phyloP scores from a whole-genome alignment of 345 rosid species.

The Raphanus raphanistrum region DNA sequence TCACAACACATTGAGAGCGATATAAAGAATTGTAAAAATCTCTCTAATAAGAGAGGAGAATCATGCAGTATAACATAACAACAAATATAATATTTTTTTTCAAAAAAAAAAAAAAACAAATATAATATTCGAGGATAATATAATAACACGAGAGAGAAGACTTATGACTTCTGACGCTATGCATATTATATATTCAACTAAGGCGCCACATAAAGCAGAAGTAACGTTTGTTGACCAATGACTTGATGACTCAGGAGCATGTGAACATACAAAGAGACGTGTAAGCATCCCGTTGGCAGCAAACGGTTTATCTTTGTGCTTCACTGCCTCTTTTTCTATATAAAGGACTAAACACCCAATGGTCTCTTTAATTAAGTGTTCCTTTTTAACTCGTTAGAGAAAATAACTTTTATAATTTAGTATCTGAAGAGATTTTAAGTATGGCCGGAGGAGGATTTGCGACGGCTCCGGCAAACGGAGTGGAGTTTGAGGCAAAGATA shows the following conservation, averaged over 20 bases:
- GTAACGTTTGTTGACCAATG: constrained; percentile 43
- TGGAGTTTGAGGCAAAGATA: constrained; percentile 88
- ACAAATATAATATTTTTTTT: not conserved
- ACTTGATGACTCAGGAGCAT: constrained; percentile 37
- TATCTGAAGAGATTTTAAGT: not conserved
- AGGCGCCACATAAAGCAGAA: constrained; percentile 38
- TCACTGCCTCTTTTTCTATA: constrained; percentile 28
- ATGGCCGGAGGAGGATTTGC: constrained; percentile 85
- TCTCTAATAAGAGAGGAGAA: constrained; percentile 26
- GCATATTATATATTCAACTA: constrained; percentile 27
- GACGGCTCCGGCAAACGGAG: constrained; percentile 49
- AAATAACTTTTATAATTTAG: not conserved
- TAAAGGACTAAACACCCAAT: constrained; percentile 23
- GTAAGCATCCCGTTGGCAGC: constrained; percentile 7
- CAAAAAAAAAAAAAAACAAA: too few relatives aligned
- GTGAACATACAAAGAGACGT: constrained; percentile 35
- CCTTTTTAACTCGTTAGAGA: constrained; percentile 10
- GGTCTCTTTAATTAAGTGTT: constrained; percentile 13
- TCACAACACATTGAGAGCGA: constrained; percentile 22
- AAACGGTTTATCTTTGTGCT: not conserved
- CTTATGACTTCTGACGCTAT: not conserved
- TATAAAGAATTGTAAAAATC: not conserved
- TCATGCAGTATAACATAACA: not conserved
- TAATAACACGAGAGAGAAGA: constrained; percentile 13
- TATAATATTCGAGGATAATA: constrained; percentile 17